These are phyloP conservation scores for Nitzschia sp. DNA, from an alignment of 108 stramenopile species.

Conservation along the genomic window DNA sequence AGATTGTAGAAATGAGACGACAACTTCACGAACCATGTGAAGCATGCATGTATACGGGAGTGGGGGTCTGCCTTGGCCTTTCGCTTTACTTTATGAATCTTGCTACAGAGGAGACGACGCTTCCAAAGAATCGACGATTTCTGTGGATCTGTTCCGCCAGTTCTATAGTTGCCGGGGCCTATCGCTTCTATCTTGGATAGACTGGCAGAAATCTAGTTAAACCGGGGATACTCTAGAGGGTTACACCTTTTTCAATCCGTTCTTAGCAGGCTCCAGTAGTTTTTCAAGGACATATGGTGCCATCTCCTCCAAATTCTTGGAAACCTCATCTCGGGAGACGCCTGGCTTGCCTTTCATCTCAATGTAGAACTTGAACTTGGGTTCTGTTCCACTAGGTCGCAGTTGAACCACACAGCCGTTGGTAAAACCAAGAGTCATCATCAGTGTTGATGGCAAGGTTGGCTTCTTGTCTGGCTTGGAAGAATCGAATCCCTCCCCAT, in stretches of 20 bases:
- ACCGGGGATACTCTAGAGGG: not conserved
- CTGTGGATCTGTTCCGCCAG: constrained; percentile 40
- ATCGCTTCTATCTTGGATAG: constrained; percentile 64
- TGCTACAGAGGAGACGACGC: constrained; percentile 42
- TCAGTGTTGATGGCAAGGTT: constrained; percentile 79
- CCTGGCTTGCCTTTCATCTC: constrained; percentile 90
- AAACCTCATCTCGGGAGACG: constrained; percentile 59
- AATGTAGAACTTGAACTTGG: constrained; percentile 96
- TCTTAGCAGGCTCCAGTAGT: constrained; percentile 71
- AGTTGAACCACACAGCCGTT: constrained; percentile 95
- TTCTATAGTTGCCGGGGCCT: constrained; percentile 61
- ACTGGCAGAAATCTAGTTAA: not conserved
- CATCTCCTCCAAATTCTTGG: constrained; percentile 65
- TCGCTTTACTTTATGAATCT: constrained; percentile 68
- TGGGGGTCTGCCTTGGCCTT: constrained; percentile 64
- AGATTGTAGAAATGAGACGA: constrained; percentile 21
- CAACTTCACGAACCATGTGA: constrained; percentile 50
- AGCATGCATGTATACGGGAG: constrained; percentile 68
- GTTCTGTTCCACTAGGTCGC: constrained; percentile 96
- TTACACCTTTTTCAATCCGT: constrained; percentile 41
- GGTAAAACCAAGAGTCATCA: constrained; percentile 92
- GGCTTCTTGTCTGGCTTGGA: constrained; percentile 77
- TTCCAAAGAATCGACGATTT: constrained; percentile 41
- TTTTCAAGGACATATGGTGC: constrained; percentile 69
- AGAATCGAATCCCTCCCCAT: constrained; percentile 87